A percentile compares a stretch with the other conserved stretches of the same genome.
Conservation (phyloP, 306 rosid species). For the Acacia melanoxylon region DNA sequence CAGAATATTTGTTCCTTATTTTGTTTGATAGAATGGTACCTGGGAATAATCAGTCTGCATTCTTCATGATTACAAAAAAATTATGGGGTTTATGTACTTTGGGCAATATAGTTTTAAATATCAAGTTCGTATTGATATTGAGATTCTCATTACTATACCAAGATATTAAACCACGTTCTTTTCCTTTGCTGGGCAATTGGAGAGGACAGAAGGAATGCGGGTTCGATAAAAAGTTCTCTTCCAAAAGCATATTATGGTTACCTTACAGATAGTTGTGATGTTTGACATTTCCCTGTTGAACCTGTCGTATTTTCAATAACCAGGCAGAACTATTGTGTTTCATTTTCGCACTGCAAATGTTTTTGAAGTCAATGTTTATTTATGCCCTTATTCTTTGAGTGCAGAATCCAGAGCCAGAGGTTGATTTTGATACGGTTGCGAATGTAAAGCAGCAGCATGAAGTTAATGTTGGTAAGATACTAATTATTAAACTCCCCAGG, state of each 20-base stretch:
- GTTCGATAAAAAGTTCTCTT: neutral
- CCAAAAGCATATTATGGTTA: neutral
- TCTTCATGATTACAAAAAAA: neutral
- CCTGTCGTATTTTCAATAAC: neutral
- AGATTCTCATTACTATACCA: neutral
- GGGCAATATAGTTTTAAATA: neutral
- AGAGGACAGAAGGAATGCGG: neutral
- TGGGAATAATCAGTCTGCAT: neutral
- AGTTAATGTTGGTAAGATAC: conserved; percentile 73
- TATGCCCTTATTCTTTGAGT: neutral
- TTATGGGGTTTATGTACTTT: neutral
- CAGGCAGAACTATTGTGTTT: neutral
- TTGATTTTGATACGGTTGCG: conserved; percentile 91
- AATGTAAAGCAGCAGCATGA: conserved; percentile 83
- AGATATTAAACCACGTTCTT: neutral
- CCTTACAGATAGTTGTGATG: neutral
- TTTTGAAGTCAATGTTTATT: neutral
- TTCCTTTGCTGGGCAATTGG: neutral
- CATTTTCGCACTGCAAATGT: neutral
- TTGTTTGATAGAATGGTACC: neutral
- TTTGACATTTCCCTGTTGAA: neutral
- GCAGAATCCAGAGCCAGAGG: conserved; percentile 92
- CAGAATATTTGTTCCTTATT: neutral
- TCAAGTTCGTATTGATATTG: neutral
- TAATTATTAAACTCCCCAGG: neutral